Evolutionary conservation across 2,329 filamentous ascomycete species (phyloP).

Genomic region (Fusarium gaditjirri): DNA sequence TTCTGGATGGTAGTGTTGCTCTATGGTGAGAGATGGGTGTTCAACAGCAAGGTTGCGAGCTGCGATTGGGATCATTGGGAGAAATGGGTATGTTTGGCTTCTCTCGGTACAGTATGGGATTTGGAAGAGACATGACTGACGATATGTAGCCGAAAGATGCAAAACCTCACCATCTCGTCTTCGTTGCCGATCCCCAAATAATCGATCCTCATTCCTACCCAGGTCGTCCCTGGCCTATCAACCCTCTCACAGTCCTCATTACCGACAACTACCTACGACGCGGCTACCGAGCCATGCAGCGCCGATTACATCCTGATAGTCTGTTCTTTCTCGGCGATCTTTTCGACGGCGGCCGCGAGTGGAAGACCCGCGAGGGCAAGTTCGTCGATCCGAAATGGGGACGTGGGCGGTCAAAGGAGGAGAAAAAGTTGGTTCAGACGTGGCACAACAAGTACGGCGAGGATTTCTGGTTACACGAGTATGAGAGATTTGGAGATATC

Average conservation of each 20-base stretch:
- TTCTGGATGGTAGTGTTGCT: constrained; percentile 83
- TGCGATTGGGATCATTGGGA: constrained; percentile 94
- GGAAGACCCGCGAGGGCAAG: constrained; percentile 76
- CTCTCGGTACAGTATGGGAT: neutral
- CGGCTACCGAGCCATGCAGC: constrained; percentile 82
- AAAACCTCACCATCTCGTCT: constrained; percentile 82
- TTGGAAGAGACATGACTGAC: constrained; percentile 23
- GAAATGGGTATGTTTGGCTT: constrained; percentile 75
- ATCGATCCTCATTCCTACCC: constrained; percentile 97
- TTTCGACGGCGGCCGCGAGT: constrained; percentile 96
- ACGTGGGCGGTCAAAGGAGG: constrained; percentile 59
- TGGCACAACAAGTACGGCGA: constrained; percentile 83
- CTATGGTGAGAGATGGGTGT: constrained; percentile 86
- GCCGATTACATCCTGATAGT: constrained; percentile 82
- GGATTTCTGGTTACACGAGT: constrained; percentile 87
- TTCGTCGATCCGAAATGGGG: constrained; percentile 71
- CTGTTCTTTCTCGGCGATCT: constrained; percentile 93
- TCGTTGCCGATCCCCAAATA: constrained; percentile 91
- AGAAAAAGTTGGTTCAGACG: constrained; percentile 67
- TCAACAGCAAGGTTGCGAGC: constrained; percentile 72
- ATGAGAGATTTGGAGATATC: constrained; percentile 84
- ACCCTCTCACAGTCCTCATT: constrained; percentile 65
- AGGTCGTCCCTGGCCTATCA: constrained; percentile 73
- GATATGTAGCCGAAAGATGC: constrained; percentile 74
- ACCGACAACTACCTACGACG: constrained; percentile 92